Evolutionary conservation across 2,329 filamentous ascomycete genomes (phyloP), one percentile per base, ranked within the genome.

Genomic region (Xylaria sp.): DNA sequence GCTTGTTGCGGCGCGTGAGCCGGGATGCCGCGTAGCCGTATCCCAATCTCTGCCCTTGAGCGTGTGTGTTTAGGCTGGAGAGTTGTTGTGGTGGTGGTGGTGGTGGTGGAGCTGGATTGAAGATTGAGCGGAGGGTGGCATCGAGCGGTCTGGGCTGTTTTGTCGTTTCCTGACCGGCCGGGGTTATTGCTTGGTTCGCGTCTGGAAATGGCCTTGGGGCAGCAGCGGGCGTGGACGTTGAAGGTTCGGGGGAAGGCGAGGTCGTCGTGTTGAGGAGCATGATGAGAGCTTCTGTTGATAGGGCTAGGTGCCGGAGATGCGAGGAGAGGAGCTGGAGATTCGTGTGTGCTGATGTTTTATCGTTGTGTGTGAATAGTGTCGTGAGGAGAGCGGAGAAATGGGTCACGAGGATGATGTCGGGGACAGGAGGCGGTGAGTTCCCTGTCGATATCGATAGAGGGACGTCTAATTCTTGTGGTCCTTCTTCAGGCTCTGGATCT

Each of bases 181-280:
- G 53, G 21, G 47, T 10, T 12, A 47, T 35, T 3, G 37, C 51
- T 35, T 25, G 35, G 21, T 29, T 25, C 8, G 42, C 42, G 16
- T 27, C 69, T 27, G 47, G 32, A 27, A 57, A 29, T 61, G 63
- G 21, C 21, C 25, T 18, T 12, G 50, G 16, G 2, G 44, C 21
- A 29, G 4, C 18, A 10, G 64, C 42, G 70, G 63, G 62, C 12
- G 57, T 68, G 4, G 60, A 66, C 9, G 50, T 68, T 5, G 37
- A 63, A 3, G 67, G 29, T 21, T 60, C 61, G 8, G 66, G 54
- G 60, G 57, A n/a, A 0, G 70, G 63, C 4, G 75, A 75, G 5
- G 77, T 81, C 1, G 84, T 86, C 0, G 84, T 83, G 78, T 90
- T 90, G 65, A 89, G 81, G 1, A 90, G 78, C 66, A 90, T 76